Base-by-base conservation (phyloP, 208 protist genomes). In the Crithidia sp. region DNA sequence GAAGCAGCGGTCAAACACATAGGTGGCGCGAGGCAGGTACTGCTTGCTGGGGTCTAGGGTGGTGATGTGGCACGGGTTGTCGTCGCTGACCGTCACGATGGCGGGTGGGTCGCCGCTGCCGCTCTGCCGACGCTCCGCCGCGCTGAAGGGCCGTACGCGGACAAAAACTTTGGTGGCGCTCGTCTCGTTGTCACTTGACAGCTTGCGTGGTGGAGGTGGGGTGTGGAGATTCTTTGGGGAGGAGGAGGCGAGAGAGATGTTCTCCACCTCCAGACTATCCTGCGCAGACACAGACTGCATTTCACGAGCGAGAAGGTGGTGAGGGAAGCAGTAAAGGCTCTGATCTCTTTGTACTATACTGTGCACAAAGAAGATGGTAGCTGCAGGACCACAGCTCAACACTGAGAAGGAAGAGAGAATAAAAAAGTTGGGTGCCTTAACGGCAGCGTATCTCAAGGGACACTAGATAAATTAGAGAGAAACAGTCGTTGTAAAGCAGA, bases 1-100 rank as follows among this genome's bases (percentile, higher is more conserved):
- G 67, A 94, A 92, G 78, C 87, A 94, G 19, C 76, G 77, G 28
- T 81, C 85, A 58, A 96, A 96, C 19, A 83, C 74, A 81, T 92
- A 96, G 12, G 91, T 92, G 36, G 86, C 58, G 41, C 81, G 78
- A 19, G 87, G 82, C 17, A 41, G 49, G 39, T 76, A 81, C n/a
- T 66, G 63, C 61, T 74, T 91, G 19, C 49, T 65, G 43, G 71
- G 85, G 55, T 84, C 83, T 12, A 86, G 83, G 55, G 78, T 87
- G 7, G 89, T 94, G 81, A 96, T 91, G 49, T 85, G 66, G 41
- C 75, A 88, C 4, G 86, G 85, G 37, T 94, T 88, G 7, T 86
- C 58, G 3, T 66, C 74, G 65, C 90, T 86, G 65, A 96, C 79
- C 4, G 72, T 72, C 4, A 96, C 79, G 17, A 86, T 88, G 40